These are phyloP conservation scores for Streptanthus diversifolius DNA, from an alignment of 345 rosid species.

Conservation along the genomic window DNA sequence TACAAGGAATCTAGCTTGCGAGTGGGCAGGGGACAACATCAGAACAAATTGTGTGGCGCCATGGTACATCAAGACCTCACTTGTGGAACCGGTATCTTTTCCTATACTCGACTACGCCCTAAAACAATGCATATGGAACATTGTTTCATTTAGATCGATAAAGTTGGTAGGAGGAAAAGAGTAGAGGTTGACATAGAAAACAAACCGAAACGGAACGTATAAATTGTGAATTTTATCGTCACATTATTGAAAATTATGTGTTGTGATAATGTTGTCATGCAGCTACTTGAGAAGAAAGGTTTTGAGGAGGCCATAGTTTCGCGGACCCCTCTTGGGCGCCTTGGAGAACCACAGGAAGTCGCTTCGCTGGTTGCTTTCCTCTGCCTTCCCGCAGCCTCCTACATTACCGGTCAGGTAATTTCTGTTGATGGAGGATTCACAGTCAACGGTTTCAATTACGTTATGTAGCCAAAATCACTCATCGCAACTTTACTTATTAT, in stretches of 20 bases:
- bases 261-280: background rate
- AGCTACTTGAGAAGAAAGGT: slow-evolving; percentile 55
- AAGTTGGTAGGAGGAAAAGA: background rate
- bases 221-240: no score
- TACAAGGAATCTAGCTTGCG: slow-evolving; percentile 78
- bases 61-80: slow-evolving; percentile 79
- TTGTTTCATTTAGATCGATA: background rate
- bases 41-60: slow-evolving; percentile 79
- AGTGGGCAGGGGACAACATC: slow-evolving; percentile 90
- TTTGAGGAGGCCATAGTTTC: slow-evolving; percentile 45
- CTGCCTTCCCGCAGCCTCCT: slow-evolving; percentile 75
- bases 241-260: no score
- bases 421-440: slow-evolving; percentile 37
- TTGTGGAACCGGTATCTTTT: slow-evolving; percentile 57
- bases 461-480: background rate
- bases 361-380: slow-evolving; percentile 69
- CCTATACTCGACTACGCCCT: background rate
- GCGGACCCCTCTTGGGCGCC: slow-evolving; percentile 67
- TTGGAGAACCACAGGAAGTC: slow-evolving; percentile 82
- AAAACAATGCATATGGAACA: background rate
- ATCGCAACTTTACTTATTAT: background rate
- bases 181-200: background rate
- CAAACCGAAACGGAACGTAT: background rate
- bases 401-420: slow-evolving; percentile 51
- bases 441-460: slow-evolving; percentile 30